Percentiles rank a stretch among this genome's conserved stretches.
These are phyloP conservation scores for Artemisia princeps DNA, from an alignment of 140 eudicot species.

Conservation along the genomic window DNA sequence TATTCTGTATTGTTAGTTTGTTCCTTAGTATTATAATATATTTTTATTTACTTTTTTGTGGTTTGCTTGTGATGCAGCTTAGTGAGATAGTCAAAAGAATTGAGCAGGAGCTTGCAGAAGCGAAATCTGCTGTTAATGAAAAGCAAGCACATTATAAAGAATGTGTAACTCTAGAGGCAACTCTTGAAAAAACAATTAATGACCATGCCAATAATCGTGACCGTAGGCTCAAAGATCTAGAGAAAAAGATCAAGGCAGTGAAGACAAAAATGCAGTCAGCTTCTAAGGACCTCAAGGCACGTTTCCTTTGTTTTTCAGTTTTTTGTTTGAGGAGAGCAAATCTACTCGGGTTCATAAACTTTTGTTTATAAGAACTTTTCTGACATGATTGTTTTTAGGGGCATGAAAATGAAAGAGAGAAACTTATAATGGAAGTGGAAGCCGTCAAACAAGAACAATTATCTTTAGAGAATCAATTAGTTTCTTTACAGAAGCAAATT, in stretches of 20 bases:
- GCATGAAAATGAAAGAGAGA: constrained; percentile 79
- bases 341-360: background rate
- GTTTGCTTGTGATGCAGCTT: constrained; percentile 46
- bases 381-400: constrained; percentile 42
- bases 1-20: constrained; percentile 1
- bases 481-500: constrained; percentile 55
- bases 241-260: constrained; percentile 64
- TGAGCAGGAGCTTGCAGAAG: constrained; percentile 80
- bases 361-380: background rate
- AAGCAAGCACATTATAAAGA: constrained; percentile 48
- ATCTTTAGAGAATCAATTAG: constrained; percentile 63
- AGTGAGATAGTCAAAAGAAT: constrained; percentile 65
- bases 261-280: constrained; percentile 76
- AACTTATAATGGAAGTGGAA: constrained; percentile 85
- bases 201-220: constrained; percentile 74
- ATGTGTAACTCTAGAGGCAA: constrained; percentile 53
- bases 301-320: constrained; percentile 5
- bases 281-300: constrained; percentile 77
- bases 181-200: constrained; percentile 69
- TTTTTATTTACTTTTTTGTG: background rate
- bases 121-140: constrained; percentile 52
- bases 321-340: background rate
- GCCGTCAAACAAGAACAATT: constrained; percentile 63
- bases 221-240: constrained; percentile 67
- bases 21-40: background rate